A percentile compares a stretch with the other conserved stretches of the same genome.
phyloP scores from a whole-genome alignment of 176 grass and related monocot species.

The Thinopyrum elongatum region DNA sequence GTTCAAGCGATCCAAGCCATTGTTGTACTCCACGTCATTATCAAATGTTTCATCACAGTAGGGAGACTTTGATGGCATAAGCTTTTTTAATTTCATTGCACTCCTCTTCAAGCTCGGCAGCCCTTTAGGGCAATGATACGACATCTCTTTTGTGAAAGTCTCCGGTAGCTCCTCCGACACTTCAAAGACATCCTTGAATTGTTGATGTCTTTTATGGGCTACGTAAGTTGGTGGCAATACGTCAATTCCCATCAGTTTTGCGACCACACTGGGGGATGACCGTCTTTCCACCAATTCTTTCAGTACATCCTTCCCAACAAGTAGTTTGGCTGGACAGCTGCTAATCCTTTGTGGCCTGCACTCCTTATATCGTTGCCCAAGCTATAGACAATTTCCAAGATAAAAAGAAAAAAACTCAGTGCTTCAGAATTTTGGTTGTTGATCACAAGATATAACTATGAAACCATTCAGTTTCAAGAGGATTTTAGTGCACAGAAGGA shows the following conservation, averaged over 20 bases:
- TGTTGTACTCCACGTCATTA: constrained; percentile 10
- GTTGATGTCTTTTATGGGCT: constrained; percentile 25
- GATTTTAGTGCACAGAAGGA: not conserved
- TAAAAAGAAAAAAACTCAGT: constrained; percentile 3
- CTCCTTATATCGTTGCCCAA: constrained; percentile 45
- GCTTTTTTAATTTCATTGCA: constrained; percentile 25
- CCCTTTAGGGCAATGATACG: constrained; percentile 27
- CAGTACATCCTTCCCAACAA: constrained; percentile 45
- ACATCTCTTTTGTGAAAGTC: constrained; percentile 30
- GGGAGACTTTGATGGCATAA: constrained; percentile 38
- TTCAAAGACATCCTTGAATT: constrained; percentile 73
- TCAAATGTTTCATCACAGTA: constrained; percentile 22
- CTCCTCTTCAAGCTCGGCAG: constrained; percentile 49
- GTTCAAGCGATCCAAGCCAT: constrained; percentile 31
- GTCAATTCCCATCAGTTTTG: constrained; percentile 79
- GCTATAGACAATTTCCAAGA: constrained; percentile 30
- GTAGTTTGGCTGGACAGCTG: constrained; percentile 35
- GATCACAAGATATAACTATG: not conserved
- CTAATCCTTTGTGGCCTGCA: constrained; percentile 30
- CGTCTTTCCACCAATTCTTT: constrained; percentile 48
- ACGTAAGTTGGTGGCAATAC: constrained; percentile 39
- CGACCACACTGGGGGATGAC: constrained; percentile 65
- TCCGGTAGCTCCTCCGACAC: constrained; percentile 37
- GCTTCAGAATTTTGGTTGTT: constrained; percentile 7
- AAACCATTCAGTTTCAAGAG: not conserved